A percentile compares a stretch with the other conserved stretches of the same genome.
Evolutionary conservation across 177 flowering plant genomes (phyloP).

Genomic region (Telopea speciosissima): DNA sequence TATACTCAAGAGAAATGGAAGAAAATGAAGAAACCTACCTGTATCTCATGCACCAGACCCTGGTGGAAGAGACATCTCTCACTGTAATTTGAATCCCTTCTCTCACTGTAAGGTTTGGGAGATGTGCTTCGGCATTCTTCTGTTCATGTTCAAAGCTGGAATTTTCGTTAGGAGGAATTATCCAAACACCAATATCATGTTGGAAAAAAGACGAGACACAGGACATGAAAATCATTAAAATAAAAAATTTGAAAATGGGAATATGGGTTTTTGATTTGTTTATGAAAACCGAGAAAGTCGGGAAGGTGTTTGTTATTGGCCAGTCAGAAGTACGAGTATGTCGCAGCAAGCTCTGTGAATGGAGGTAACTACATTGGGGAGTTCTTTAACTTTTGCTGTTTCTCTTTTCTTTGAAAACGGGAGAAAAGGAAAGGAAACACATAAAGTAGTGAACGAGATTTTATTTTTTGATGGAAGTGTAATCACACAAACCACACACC

Average conservation of each 20-base stretch:
- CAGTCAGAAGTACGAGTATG: constrained; percentile 10
- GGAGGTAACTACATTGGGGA: too few species aligned
- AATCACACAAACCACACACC: too few species aligned
- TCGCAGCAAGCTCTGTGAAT: too few species aligned
- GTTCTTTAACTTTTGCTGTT: too few species aligned
- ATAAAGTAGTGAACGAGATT: too few species aligned
- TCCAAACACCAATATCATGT: neutral
- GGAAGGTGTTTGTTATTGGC: constrained; percentile 14
- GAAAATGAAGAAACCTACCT: constrained; percentile 21
- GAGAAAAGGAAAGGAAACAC: too few species aligned
- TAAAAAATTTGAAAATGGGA: neutral
- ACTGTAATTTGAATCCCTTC: constrained; percentile 33
- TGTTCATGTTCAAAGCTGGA: constrained; percentile 1
- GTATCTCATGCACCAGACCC: constrained; percentile 30
- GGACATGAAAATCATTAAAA: neutral
- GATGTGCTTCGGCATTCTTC: constrained; percentile 39
- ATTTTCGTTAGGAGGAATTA: neutral
- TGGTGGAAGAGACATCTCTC: constrained; percentile 24
- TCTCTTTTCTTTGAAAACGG: neutral
- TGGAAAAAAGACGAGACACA: too few species aligned
- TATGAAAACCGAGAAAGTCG: constrained; percentile 9
- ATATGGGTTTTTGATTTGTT: neutral
- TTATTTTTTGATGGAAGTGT: too few species aligned
- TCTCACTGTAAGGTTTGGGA: constrained; percentile 27
- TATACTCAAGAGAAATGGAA: neutral